Conservation (phyloP, 2,329 filamentous ascomycete genomes). For the Phaeoacremonium minimum region DNA sequence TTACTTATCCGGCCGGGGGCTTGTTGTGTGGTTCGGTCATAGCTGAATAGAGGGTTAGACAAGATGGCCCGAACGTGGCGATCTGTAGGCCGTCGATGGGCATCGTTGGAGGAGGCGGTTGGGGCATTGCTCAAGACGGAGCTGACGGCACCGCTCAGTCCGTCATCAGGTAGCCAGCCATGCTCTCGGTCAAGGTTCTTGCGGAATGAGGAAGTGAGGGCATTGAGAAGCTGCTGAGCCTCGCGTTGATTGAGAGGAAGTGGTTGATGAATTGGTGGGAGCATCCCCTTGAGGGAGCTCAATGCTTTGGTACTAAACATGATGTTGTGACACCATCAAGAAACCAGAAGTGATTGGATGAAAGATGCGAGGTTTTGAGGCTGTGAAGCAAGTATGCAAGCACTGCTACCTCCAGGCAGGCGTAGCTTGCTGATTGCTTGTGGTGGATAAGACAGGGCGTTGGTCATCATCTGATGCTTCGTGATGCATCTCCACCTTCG, state of each 20-base stretch:
- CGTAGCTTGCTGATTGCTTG: too few species aligned
- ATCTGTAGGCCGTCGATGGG: conserved; percentile 33
- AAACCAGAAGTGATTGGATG: too few species aligned
- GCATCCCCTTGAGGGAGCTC: conserved; percentile 32
- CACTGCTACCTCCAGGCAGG: too few species aligned
- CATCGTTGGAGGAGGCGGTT: conserved; percentile 2
- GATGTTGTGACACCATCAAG: conserved; percentile 5
- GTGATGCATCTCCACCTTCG: too few species aligned
- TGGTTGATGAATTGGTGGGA: conserved; percentile 46
- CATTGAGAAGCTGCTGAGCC: conserved; percentile 50
- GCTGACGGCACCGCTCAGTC: conserved; percentile 8
- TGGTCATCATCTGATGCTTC: too few species aligned
- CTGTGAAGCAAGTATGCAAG: too few species aligned
- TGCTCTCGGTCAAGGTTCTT: conserved; percentile 55
- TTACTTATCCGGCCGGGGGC: conserved; percentile 3
- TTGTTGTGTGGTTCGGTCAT: conserved; percentile 23
- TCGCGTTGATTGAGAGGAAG: conserved; percentile 44
- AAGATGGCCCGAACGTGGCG: conserved; percentile 53
- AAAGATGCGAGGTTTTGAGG: too few species aligned
- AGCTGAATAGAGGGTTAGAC: conserved; percentile 50
- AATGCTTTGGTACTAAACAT: conserved; percentile 31
- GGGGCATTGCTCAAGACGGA: conserved; percentile 9
- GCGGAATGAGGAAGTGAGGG: conserved; percentile 53
- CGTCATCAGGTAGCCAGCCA: conserved; percentile 33
- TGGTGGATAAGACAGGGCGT: too few species aligned